Conservation (phyloP, 2,329 filamentous ascomycete genomes). For the Camptophora hylomeconis region DNA sequence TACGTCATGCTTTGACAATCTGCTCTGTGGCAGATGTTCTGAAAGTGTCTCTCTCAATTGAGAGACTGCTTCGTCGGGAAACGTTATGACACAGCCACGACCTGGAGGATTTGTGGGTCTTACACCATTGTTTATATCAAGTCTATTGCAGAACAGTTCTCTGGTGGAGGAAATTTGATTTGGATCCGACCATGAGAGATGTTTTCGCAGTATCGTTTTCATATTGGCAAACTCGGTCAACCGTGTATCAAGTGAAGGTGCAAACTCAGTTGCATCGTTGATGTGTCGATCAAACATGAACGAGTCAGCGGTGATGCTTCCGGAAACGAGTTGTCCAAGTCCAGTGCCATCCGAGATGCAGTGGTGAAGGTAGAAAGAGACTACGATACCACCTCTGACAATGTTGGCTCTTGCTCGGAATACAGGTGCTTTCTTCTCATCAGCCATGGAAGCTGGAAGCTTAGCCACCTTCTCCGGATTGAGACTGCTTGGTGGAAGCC, state of each 20-base stretch:
- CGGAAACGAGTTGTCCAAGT: slow-evolving; percentile 12
- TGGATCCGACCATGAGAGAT: slow-evolving; percentile 11
- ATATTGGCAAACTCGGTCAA: slow-evolving; percentile 12
- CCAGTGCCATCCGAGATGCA: slow-evolving; percentile 17
- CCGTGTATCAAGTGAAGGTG: slow-evolving; percentile 8
- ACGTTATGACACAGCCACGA: slow-evolving; percentile 13
- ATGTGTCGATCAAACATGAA: slow-evolving; percentile 12
- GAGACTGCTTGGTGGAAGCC: slow-evolving; percentile 13
- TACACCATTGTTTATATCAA: slow-evolving; percentile 2
- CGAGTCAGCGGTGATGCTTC: slow-evolving; percentile 11
- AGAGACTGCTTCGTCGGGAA: slow-evolving; percentile 9
- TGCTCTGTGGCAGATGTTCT: too few species aligned
- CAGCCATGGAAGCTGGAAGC: slow-evolving; percentile 11
- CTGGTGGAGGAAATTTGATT: slow-evolving; percentile 11
- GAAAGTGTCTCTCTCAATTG: too few species aligned
- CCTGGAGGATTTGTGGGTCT: slow-evolving; percentile 8
- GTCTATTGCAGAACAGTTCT: slow-evolving; percentile 8
- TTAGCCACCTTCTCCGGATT: slow-evolving; percentile 15
- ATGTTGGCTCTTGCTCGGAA: slow-evolving; percentile 17
- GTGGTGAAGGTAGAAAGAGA: slow-evolving; percentile 17
- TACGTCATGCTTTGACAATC: too few species aligned
- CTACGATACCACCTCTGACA: slow-evolving; percentile 15
- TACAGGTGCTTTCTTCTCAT: slow-evolving; percentile 11
- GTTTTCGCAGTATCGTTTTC: slow-evolving; percentile 10
- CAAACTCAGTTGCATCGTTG: slow-evolving; percentile 5